phyloP scores from a whole-genome alignment of 73 alveolate genomes.

The Paramecium primaurelia region DNA sequence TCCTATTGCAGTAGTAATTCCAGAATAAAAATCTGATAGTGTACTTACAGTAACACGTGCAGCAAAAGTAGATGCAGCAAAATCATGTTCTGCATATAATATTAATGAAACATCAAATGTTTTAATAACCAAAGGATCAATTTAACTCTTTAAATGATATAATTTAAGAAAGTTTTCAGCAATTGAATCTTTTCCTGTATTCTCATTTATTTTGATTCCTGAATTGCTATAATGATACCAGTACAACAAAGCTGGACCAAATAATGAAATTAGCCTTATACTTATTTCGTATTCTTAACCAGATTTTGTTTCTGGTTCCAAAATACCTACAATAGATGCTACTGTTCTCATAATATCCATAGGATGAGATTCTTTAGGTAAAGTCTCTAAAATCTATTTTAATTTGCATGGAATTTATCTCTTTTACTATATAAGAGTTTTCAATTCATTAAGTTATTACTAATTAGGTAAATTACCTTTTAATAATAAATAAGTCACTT shows the following conservation, averaged over 20 bases:
- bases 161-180: constrained; percentile 69
- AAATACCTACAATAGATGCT: constrained; percentile 67
- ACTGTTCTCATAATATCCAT: constrained; percentile 79
- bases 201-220: constrained; percentile 63
- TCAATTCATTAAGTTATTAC: constrained; percentile 49
- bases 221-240: constrained; percentile 72
- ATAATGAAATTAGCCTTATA: constrained; percentile 68
- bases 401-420: constrained; percentile 65
- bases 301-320: constrained; percentile 69
- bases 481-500: constrained; percentile 70
- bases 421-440: constrained; percentile 28
- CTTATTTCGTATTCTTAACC: constrained; percentile 56
- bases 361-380: constrained; percentile 76
- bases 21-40: constrained; percentile 70
- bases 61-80: constrained; percentile 80
- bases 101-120: constrained; percentile 75
- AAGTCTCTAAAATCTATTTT: constrained; percentile 60
- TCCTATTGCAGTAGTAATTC: constrained; percentile 73
- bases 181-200: constrained; percentile 68
- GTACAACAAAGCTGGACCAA: constrained; percentile 71
- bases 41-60: constrained; percentile 79
- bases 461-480: constrained; percentile 64
- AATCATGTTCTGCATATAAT: constrained; percentile 81
- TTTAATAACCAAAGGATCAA: constrained; percentile 59
- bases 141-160: constrained; percentile 39